Evolutionary conservation across 768 basidiomycete species (phyloP), one percentile per base, ranked within the genome.

Genomic region (Rhizopogon vesiculosus): DNA sequence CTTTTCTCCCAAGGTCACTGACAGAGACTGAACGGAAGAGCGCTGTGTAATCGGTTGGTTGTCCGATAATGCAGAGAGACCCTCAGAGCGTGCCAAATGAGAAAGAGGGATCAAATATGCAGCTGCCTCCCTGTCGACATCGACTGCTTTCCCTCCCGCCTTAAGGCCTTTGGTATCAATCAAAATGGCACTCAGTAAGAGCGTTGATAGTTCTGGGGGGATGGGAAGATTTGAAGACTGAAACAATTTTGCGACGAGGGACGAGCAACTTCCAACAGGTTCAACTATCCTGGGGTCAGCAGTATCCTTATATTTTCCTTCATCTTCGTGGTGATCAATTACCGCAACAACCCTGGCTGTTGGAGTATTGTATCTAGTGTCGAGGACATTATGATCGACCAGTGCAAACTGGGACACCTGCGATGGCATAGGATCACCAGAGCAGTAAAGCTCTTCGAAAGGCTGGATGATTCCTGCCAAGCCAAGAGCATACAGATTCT

Each of bases 241-340:
- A 61, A 59, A 57, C 41, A 60, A 25, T 52, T 51, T 64, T 62
- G 90, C 62, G 72, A 98, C 67, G 12, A 88, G 74, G 0, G 84
- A 83, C 2, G 92, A 70, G 65, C 92, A 93, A 58, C 90, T 93
- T 3, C 96, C 97, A 0, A 79, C 80, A 0, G 86, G 83, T 2
- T 71, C 67, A 51, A 98, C 78, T 54, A 83, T 70, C 19, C 95
- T 82, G 3, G 89, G 87, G n/a, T 78, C 69, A 0, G 84, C 84
- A 1, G 75, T 80, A 52, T 81, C 77, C 5, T 67, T 69, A 68
- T 97, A 81, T 1, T 77, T 69, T 0, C 78, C 76, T 64, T 98
- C 95, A 68, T 99, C 96, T 15, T 78, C 84, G 64, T 98, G 94
- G 65, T 99, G 96, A 68, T 99, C 97, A 28, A 98, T 73, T 52